Conservation (phyloP, 2,329 filamentous ascomycete genomes). For the Lasiodiplodia sp. region DNA sequence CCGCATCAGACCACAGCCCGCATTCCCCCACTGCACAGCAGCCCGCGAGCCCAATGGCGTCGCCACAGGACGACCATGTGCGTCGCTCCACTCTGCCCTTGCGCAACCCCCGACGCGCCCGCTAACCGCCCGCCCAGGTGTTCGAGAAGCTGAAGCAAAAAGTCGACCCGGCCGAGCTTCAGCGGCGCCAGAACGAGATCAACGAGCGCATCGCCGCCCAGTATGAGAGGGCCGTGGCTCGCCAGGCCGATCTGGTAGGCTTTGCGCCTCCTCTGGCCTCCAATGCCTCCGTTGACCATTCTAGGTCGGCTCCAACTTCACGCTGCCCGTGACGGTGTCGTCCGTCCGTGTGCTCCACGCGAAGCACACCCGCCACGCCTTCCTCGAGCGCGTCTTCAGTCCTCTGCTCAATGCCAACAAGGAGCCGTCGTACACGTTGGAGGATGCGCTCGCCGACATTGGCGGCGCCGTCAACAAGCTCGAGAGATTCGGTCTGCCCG, state of each 20-base stretch:
- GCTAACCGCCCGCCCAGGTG: conserved; percentile 52
- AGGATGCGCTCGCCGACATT: conserved; percentile 78
- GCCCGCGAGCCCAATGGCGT: conserved; percentile 48
- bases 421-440: conserved; percentile 75
- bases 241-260: conserved; percentile 70
- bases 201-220: conserved; percentile 65
- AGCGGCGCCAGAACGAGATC: conserved; percentile 66
- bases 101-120: background rate
- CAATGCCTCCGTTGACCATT: conserved; percentile 24
- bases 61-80: conserved; percentile 56
- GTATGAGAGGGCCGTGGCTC: conserved; percentile 67
- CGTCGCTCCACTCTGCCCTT: conserved; percentile 38
- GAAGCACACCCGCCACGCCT: conserved; percentile 79
- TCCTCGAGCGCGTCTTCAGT: conserved; percentile 81
- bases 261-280: background rate
- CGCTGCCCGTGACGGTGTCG: conserved; percentile 85
- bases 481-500: conserved; percentile 73
- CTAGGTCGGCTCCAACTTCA: conserved; percentile 72
- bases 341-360: conserved; percentile 85
- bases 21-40: conserved; percentile 12
- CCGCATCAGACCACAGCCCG: conserved; percentile 13
- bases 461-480: conserved; percentile 76
- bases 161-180: conserved; percentile 64
- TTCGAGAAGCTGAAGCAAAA: conserved; percentile 67
- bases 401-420: conserved; percentile 76